Evolutionary conservation across 1,284 basidiomycete genomes (phyloP).

Genomic region (Xerocomus amazonicus): DNA sequence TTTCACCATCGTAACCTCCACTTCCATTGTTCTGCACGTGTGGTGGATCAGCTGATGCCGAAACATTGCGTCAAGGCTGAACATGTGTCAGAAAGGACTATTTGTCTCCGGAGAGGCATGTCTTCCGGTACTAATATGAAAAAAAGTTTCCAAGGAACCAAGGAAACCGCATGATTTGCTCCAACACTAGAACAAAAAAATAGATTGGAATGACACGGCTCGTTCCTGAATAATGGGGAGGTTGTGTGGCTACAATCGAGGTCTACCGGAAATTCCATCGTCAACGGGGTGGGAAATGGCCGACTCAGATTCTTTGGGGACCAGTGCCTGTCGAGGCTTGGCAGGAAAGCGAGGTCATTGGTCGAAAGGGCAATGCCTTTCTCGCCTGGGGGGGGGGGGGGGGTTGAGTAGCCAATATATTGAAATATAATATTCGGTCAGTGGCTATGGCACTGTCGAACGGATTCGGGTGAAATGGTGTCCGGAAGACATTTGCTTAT

Average conservation of each 20-base stretch:
- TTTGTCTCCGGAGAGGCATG: conserved; percentile 27
- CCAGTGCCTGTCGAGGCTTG: conserved; percentile 14
- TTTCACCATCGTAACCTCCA: conserved; percentile 20
- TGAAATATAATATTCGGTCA: not conserved
- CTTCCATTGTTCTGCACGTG: conserved; percentile 35
- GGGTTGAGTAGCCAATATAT: not conserved
- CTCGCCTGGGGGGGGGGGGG: conserved; percentile 27
- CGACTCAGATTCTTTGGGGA: conserved; percentile 11
- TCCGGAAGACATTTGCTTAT: conserved; percentile 27
- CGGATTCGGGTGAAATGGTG: conserved; percentile 34
- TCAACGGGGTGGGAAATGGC: conserved; percentile 19
- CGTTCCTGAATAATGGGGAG: conserved; percentile 32
- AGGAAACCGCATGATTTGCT: conserved; percentile 21
- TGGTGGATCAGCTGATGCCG: conserved; percentile 25
- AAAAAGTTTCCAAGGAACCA: conserved; percentile 28
- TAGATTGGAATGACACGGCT: conserved; percentile 18
- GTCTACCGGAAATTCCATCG: conserved; percentile 22
- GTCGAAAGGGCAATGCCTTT: conserved; percentile 33
- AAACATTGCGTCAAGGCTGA: conserved; percentile 21
- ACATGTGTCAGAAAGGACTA: conserved; percentile 18
- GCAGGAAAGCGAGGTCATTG: conserved; percentile 29
- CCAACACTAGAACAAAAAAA: conserved; percentile 27
- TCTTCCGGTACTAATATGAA: conserved; percentile 27
- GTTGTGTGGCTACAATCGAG: conserved; percentile 26
- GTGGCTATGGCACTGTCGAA: conserved; percentile 31